Evolutionary conservation across 179 eudicot species (phyloP).

Genomic region (Vitellaria paradoxa): DNA sequence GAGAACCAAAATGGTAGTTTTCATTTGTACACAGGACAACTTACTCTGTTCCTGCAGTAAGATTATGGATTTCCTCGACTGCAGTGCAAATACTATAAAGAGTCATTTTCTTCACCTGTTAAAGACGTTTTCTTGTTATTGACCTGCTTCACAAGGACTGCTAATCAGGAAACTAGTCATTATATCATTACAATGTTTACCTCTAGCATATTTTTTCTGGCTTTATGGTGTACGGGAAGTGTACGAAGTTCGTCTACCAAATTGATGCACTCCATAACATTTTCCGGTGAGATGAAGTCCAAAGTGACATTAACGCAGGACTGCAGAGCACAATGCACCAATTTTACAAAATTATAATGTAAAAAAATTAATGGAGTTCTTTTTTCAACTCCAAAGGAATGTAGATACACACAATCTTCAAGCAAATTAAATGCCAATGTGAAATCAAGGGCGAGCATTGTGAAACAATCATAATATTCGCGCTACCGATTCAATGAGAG

Average conservation of each 20-base stretch:
- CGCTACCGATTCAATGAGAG: neutral
- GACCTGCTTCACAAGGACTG: neutral
- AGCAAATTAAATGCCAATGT: neutral
- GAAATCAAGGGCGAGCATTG: neutral
- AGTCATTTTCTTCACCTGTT: slow-evolving; percentile 87
- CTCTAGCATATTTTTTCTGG: slow-evolving; percentile 58
- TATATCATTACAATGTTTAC: slow-evolving; percentile 29
- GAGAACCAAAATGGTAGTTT: neutral
- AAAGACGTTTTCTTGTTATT: slow-evolving; percentile 10
- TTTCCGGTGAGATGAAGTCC: slow-evolving; percentile 92
- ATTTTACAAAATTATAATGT: neutral
- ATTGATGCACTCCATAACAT: slow-evolving; percentile 63
- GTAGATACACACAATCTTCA: neutral
- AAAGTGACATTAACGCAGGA: slow-evolving; percentile 65
- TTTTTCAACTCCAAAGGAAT: neutral
- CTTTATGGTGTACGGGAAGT: slow-evolving; percentile 79
- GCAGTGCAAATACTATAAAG: slow-evolving; percentile 63
- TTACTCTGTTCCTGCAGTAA: slow-evolving; percentile 19
- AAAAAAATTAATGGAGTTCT: neutral
- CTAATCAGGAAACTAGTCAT: neutral
- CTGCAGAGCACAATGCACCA: slow-evolving; percentile 34
- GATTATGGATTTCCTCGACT: slow-evolving; percentile 56
- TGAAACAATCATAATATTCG: neutral
- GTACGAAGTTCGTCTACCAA: slow-evolving; percentile 63
- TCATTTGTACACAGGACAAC: slow-evolving; percentile 10